Base-by-base conservation (phyloP, 345 rosid genomes). In the Syzygium grande region DNA sequence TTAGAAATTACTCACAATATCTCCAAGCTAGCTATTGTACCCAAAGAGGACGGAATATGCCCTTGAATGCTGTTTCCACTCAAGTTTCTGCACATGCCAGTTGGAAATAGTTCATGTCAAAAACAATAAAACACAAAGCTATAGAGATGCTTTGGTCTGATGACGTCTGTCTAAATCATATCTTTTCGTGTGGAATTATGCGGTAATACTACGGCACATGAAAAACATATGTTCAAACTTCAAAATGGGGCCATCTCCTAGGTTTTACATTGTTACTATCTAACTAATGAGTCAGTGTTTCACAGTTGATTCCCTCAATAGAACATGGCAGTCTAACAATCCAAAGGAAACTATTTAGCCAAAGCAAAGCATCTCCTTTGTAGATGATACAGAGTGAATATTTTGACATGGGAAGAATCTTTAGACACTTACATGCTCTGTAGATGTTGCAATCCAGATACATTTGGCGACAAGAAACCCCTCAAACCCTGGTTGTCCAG, bases 401-500 rank as follows among this genome's bases (percentile, higher is more conserved):
- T 38, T 73, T 73, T 19, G 83, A 88, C 61, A 21, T 84, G 53
- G 87, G 87, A 79, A 65, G 49, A 27, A 38, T 30, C 14, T 7
- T 52, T 49, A 87, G 86, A 63, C 68, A 89, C 98, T 96, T 94
- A 96, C 99, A 98, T 91, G 96, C 92, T 96, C 89, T 93, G 99
- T 73, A 98, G 96, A 92, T 95, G 95, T 80, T 59, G 92, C 68
- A 98, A 93, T 86, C 90, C 92, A 86, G 97, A 95, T 88, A 98
- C 93, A 90, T 93, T 98, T 54, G 87, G 90, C 38, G 98, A 98
- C 91, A 98, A 89, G 92, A 88, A 94, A 87, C 99, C 99, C 91
- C 94, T 94, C 89, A 97, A 91, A 85, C 96, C 99, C 91, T 98
- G 99, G 90, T 92, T 98, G 92, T 91, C 95, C 90, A 98, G 98